Base-by-base conservation (phyloP, 2,329 filamentous ascomycete genomes). In the Fusarium mangiferae region DNA sequence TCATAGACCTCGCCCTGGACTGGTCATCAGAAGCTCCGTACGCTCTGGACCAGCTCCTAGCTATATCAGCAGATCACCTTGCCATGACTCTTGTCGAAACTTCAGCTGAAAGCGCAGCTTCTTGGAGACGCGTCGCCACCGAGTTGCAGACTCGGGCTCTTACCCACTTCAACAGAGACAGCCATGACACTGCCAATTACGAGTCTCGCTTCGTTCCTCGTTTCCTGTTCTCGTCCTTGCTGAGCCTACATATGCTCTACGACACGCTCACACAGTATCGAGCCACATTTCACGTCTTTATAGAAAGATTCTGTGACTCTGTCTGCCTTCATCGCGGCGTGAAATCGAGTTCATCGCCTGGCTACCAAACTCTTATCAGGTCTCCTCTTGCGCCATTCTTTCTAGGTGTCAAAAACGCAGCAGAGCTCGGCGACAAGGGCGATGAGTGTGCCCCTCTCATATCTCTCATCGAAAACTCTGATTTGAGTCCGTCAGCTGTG, bases 171-270 rank as follows among this genome's bases (percentile, higher is more conserved):
- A 85, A 81, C 51, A 78, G 73, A 36, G 76, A 81, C 10, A 60
- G 73, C 7, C 78, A 81, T 26, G 78, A 81, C 14, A 75, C 65
- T 15, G 68, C 71, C 18, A 66, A 64, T 38, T 30, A 46, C 17
- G 72, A 78, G 6, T 73, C 73, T 8, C 80, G 79, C 54, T 82
- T 80, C 44, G 75, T 85, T 26, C 81, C 84, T 4, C 80, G 84
- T 20, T 85, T 86, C 62, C 76, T 87, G n/a, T 87, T 87, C 75
- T 83, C 85, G 10, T 78, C 81, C 24, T 66, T 83, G 10, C 74
- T 87, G 3, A 84, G 85, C 45, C 80, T 87, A 12, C 86, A 88
- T 59, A 82, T 84, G 44, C 81, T 89, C 8, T 86, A 83, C 72
- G 86, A 89, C 61, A 84, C 84, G 5, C 79, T 88, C 5, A 73